Percentiles rank a stretch among this genome's conserved stretches.
phyloP scores from a whole-genome alignment of 441 rosid species.

The Euphorbia neoarborescens region DNA sequence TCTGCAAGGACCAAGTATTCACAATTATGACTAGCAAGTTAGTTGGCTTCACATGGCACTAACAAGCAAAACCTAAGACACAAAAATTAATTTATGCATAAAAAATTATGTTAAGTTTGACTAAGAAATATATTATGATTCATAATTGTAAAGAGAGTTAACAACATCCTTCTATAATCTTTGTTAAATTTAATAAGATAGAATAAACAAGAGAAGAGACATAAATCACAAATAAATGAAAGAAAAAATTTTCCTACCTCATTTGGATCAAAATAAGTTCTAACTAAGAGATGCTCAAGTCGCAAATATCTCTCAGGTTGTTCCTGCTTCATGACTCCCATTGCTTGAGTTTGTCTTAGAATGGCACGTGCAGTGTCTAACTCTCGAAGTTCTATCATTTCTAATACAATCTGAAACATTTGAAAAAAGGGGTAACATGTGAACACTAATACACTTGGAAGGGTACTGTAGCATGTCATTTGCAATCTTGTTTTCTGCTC shows the following conservation, averaged over 20 bases:
- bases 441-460: too few species aligned
- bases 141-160: background rate
- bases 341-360: slow-evolving; percentile 94
- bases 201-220: background rate
- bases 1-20: background rate
- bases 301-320: slow-evolving; percentile 96
- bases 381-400: slow-evolving; percentile 97
- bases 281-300: slow-evolving; percentile 92
- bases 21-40: background rate
- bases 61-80: background rate
- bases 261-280: slow-evolving; percentile 93
- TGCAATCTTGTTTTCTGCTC: background rate
- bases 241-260: slow-evolving; percentile 48
- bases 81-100: background rate
- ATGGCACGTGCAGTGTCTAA: slow-evolving; percentile 95
- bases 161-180: background rate
- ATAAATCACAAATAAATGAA: background rate
- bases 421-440: background rate
- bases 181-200: background rate
- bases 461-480: background rate
- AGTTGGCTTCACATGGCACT: background rate
- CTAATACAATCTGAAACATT: slow-evolving; percentile 68
- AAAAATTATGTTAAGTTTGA: background rate
- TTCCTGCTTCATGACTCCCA: slow-evolving; percentile 99
- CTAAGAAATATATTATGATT: background rate